Conservation (phyloP, 1,284 basidiomycete species). For the Cutaneotrichosporon spelunceum region DNA sequence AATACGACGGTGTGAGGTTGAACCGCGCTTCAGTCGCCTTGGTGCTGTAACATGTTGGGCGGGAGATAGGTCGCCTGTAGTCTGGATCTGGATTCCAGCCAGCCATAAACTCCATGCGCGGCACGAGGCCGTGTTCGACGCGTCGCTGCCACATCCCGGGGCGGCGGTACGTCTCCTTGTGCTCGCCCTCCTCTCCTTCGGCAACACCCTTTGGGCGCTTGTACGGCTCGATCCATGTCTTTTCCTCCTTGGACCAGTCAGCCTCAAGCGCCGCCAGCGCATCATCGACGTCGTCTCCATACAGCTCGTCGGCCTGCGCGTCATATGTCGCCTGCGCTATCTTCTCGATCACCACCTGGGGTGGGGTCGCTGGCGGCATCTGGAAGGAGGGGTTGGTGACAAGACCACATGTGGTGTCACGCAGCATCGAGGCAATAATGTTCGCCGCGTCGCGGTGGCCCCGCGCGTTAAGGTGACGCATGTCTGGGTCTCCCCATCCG, state of each 20-base stretch:
- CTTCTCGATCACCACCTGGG: conserved; percentile 4
- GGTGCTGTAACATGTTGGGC: conserved; percentile 40
- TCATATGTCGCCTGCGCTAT: conserved; percentile 2
- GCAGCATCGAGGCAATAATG: conserved; percentile 40
- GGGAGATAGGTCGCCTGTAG: conserved; percentile 29
- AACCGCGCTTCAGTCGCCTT: conserved; percentile 32
- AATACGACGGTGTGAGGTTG: conserved; percentile 40
- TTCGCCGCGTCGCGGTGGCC: conserved; percentile 47
- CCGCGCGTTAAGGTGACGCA: conserved; percentile 43
- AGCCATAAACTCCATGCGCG: conserved; percentile 41
- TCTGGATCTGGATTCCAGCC: conserved; percentile 41
- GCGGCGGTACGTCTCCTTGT: conserved; percentile 14
- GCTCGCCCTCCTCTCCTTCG: neutral
- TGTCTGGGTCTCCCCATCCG: conserved; percentile 48
- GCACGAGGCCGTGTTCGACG: conserved; percentile 39
- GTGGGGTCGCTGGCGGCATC: conserved; percentile 7
- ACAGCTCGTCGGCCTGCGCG: conserved; percentile 4
- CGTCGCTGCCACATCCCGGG: conserved; percentile 39
- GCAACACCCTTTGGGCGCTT: neutral
- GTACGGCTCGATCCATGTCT: conserved; percentile 26
- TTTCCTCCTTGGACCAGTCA: conserved; percentile 31
- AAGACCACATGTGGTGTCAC: conserved; percentile 44
- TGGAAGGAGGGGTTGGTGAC: conserved; percentile 25
- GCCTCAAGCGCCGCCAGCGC: conserved; percentile 11
- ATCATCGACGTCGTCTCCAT: conserved; percentile 9